A percentile compares a stretch with the other conserved stretches of the same genome.
phyloP scores from a whole-genome alignment of 495 filamentous ascomycete species.

The Hyaloscypha finlandica region DNA sequence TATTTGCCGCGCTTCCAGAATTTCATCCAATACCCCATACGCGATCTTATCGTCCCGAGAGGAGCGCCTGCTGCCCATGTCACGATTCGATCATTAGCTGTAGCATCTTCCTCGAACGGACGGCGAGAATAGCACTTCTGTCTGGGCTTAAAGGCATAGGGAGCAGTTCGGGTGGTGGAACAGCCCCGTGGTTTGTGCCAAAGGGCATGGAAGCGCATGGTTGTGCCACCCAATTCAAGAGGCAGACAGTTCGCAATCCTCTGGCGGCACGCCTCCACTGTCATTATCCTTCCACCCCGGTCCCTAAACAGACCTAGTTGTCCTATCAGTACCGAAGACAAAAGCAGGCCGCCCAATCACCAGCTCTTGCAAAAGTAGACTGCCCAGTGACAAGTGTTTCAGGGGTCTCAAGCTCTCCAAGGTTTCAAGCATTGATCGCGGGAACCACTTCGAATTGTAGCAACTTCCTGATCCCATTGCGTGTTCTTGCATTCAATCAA shows the following conservation, averaged over 20 bases:
- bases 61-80: slow-evolving; percentile 11
- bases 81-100: slow-evolving; percentile 14
- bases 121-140: not conserved
- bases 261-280: too few species aligned
- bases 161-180: too few species aligned
- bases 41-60: slow-evolving; percentile 26
- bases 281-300: too few species aligned
- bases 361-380: too few species aligned
- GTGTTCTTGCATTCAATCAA: not conserved
- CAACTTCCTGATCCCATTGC: not conserved
- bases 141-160: not conserved
- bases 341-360: too few species aligned
- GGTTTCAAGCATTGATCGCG: not conserved
- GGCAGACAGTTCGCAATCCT: too few species aligned
- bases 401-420: not conserved
- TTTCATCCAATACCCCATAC: slow-evolving; percentile 28
- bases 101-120: slow-evolving; percentile 12
- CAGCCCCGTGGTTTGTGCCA: too few species aligned
- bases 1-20: slow-evolving; percentile 29
- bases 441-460: not conserved
- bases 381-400: not conserved
- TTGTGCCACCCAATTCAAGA: too few species aligned
- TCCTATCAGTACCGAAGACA: too few species aligned
- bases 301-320: too few species aligned
- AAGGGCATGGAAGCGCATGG: too few species aligned